Percentiles rank a stretch among this genome's conserved stretches.
Evolutionary conservation across 768 basidiomycete species (phyloP).

Genomic region (Auricularia sp.): DNA sequence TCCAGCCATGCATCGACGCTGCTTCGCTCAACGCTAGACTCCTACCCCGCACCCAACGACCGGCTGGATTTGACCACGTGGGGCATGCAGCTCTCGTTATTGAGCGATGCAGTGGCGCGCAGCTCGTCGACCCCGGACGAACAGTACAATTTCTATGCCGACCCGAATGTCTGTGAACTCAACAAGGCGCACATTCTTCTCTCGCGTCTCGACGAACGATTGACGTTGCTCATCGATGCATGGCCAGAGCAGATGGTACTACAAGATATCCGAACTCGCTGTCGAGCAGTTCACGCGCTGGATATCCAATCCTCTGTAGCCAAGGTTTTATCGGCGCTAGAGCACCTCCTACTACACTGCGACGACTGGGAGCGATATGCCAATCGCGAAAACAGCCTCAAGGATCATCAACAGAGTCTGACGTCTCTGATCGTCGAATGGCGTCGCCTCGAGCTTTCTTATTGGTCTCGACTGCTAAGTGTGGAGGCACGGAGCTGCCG

Average conservation of each 20-base stretch:
- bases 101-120: background rate
- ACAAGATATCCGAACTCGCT: constrained; percentile 69
- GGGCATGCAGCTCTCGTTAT: background rate
- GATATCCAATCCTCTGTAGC: constrained; percentile 65
- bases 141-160: constrained; percentile 66
- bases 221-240: constrained; percentile 51
- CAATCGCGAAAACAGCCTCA: constrained; percentile 81
- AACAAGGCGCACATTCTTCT: constrained; percentile 49
- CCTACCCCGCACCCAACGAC: background rate
- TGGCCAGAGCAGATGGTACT: constrained; percentile 99
- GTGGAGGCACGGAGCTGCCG: constrained; percentile 43
- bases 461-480: constrained; percentile 75
- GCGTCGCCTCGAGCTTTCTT: constrained; percentile 80
- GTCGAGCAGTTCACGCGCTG: constrained; percentile 51
- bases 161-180: constrained; percentile 63
- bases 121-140: background rate
- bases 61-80: background rate
- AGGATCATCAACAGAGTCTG: constrained; percentile 50
- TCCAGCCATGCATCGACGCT: background rate
- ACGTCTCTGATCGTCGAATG: constrained; percentile 74
- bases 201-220: constrained; percentile 36
- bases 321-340: constrained; percentile 69
- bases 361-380: constrained; percentile 97
- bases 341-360: constrained; percentile 74
- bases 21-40: background rate